phyloP scores from a whole-genome alignment of 768 basidiomycete genomes.

The Mycena belliarum region DNA sequence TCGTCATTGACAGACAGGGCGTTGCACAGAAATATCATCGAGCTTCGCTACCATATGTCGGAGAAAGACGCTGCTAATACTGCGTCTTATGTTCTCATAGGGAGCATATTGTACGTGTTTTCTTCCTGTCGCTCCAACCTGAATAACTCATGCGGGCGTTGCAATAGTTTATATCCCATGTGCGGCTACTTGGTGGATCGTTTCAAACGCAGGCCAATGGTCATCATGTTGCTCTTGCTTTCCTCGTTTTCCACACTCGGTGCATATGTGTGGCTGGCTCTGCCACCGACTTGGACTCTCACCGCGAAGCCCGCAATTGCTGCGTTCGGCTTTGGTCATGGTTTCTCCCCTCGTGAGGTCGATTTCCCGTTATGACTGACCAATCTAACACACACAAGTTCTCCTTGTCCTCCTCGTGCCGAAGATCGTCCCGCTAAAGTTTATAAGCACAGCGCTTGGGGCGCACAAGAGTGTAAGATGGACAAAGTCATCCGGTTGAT shows the following conservation, averaged over 20 bases:
- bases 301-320: conserved; percentile 63
- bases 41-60: conserved; percentile 60
- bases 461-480: conserved; percentile 75
- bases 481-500: background rate
- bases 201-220: conserved; percentile 55
- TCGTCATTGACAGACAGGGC: conserved; percentile 4
- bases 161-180: conserved; percentile 32
- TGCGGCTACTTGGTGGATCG: conserved; percentile 68
- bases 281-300: conserved; percentile 57
- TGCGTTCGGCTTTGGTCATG: conserved; percentile 66
- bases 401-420: conserved; percentile 76
- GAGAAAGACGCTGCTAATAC: conserved; percentile 62
- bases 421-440: conserved; percentile 66
- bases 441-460: conserved; percentile 76
- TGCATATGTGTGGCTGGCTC: conserved; percentile 66
- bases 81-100: conserved; percentile 72
- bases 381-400: conserved; percentile 40
- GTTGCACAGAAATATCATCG: conserved; percentile 63
- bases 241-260: conserved; percentile 61
- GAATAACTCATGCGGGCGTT: background rate
- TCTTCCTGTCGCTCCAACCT: background rate
- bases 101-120: conserved; percentile 60
- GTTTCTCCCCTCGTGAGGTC: conserved; percentile 67
- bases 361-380: background rate
- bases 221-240: conserved; percentile 56